Conservation (phyloP, 129 eudicot species). For the Centaurea solstitialis region DNA sequence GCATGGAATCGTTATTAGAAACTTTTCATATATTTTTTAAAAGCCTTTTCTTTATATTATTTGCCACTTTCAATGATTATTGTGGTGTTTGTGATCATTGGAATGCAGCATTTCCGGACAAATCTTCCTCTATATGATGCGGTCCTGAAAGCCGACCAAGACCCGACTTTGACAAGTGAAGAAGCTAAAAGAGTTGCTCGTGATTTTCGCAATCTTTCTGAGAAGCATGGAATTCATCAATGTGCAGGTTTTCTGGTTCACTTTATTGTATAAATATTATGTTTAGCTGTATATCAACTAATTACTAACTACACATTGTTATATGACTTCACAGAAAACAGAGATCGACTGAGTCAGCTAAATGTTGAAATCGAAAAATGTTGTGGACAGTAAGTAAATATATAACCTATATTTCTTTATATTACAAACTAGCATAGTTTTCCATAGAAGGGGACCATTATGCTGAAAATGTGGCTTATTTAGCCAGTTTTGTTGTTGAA, state of each 20-base stretch:
- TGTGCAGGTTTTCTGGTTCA: slow-evolving; percentile 47
- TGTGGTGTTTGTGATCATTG: slow-evolving; percentile 20
- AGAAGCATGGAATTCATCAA: slow-evolving; percentile 97
- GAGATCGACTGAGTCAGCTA: slow-evolving; percentile 72
- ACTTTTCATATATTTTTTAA: neutral
- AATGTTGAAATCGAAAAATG: slow-evolving; percentile 65
- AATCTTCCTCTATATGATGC: slow-evolving; percentile 72
- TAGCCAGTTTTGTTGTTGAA: neutral
- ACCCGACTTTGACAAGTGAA: slow-evolving; percentile 40
- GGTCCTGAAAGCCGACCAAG: slow-evolving; percentile 81
- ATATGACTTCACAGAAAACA: slow-evolving; percentile 55
- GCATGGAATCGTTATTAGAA: neutral
- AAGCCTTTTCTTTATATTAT: neutral
- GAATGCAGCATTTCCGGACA: slow-evolving; percentile 70
- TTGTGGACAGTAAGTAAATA: slow-evolving; percentile 67
- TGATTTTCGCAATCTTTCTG: slow-evolving; percentile 70
- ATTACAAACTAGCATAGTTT: neutral
- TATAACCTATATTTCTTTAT: neutral
- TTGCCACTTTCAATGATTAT: slow-evolving; percentile 14
- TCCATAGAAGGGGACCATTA: neutral
- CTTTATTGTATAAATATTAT: slow-evolving; percentile 16
- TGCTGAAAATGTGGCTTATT: neutral
- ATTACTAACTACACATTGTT: neutral
- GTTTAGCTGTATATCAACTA: neutral
- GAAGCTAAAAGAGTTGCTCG: slow-evolving; percentile 82